phyloP scores from a whole-genome alignment of 1,284 basidiomycete species.

The Golubevia sp. region DNA sequence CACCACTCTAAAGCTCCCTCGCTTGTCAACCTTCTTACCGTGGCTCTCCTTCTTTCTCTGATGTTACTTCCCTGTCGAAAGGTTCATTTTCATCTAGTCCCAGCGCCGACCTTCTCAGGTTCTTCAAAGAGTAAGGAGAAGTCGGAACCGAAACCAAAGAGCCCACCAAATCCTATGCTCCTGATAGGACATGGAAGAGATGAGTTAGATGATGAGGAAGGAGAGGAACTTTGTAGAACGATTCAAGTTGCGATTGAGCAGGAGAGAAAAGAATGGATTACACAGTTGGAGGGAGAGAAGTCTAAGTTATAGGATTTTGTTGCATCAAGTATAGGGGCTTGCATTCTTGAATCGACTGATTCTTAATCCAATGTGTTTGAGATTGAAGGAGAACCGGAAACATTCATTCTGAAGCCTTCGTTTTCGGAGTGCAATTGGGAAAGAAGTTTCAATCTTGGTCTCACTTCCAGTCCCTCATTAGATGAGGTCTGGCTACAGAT shows the following conservation, averaged over 20 bases:
- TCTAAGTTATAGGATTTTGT: too few relatives aligned
- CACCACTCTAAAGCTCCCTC: background rate
- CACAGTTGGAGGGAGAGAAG: too few relatives aligned
- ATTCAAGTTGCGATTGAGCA: slow-evolving; percentile 9
- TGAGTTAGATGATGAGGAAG: slow-evolving; percentile 40
- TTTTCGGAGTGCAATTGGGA: too few relatives aligned
- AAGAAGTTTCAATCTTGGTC: too few relatives aligned
- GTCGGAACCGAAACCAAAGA: background rate
- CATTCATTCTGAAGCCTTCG: too few relatives aligned
- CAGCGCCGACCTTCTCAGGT: slow-evolving; percentile 68
- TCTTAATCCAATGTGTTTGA: too few relatives aligned
- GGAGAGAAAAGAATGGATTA: slow-evolving; percentile 6
- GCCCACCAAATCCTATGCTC: slow-evolving; percentile 16
- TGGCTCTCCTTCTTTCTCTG: slow-evolving; percentile 2
- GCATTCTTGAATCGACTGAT: too few relatives aligned
- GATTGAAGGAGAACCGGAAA: too few relatives aligned
- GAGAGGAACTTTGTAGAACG: slow-evolving; percentile 3
- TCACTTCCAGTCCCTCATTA: too few relatives aligned
- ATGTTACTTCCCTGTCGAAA: slow-evolving; percentile 38
- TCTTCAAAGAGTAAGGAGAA: too few relatives aligned
- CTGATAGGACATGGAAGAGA: slow-evolving; percentile 36
- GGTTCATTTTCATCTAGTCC: slow-evolving; percentile 80
- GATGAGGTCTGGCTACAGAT: too few relatives aligned
- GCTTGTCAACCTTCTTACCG: background rate
- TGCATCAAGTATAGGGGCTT: too few relatives aligned